A percentile compares a stretch with the other conserved stretches of the same genome.
Evolutionary conservation across 495 filamentous ascomycete genomes (phyloP).

Genomic region (Platismatia glauca): DNA sequence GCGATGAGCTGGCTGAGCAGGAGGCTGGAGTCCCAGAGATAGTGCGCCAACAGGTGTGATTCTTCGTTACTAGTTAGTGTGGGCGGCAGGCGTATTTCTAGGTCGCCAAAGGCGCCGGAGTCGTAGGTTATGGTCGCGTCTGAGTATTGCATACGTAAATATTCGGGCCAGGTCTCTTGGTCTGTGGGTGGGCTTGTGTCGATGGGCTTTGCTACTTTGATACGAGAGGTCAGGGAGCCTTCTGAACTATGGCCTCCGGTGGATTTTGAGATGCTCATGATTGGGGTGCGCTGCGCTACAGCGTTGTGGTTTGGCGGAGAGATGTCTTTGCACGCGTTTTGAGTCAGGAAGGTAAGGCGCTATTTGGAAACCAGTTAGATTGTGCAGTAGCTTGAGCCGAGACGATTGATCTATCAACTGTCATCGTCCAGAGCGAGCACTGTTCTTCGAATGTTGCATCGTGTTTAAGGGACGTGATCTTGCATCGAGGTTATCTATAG

Average conservation of each 20-base stretch:
- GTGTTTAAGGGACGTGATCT: too few relatives aligned
- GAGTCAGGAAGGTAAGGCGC: too few relatives aligned
- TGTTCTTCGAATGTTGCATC: too few relatives aligned
- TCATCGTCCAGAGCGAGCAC: too few relatives aligned
- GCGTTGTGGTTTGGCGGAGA: too few relatives aligned
- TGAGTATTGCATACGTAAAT: neutral
- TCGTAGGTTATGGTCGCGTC: neutral
- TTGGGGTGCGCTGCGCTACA: neutral
- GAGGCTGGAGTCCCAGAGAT: neutral
- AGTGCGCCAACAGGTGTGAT: neutral
- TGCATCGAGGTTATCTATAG: too few relatives aligned
- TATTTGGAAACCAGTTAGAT: too few relatives aligned
- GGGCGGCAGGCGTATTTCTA: neutral
- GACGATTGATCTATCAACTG: too few relatives aligned
- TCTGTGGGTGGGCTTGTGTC: neutral
- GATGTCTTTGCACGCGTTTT: too few relatives aligned
- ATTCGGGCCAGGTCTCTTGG: neutral
- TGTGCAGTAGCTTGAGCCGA: too few relatives aligned
- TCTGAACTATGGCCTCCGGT: neutral
- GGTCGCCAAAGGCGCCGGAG: neutral
- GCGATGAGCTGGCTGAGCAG: neutral
- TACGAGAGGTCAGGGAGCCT: neutral
- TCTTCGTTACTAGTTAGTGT: neutral
- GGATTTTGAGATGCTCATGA: neutral
- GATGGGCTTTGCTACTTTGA: neutral